Evolutionary conservation across 2,329 filamentous ascomycete species (phyloP).

Genomic region (Periconia sp.): DNA sequence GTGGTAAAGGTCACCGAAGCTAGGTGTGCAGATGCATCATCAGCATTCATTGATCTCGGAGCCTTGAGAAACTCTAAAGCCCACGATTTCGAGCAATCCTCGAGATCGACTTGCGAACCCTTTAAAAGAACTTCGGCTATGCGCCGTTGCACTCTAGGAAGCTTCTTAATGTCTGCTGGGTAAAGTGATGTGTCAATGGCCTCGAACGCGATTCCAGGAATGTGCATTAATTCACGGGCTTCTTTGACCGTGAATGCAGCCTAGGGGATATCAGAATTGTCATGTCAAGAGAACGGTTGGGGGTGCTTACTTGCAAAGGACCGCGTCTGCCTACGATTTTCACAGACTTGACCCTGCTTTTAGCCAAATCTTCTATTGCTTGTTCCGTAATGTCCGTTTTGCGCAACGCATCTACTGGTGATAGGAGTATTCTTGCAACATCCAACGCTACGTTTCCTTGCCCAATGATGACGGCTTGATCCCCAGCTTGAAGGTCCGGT

Average conservation of each 20-base stretch:
- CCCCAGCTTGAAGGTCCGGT: conserved; percentile 75
- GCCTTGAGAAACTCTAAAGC: conserved; percentile 85
- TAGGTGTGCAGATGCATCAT: conserved; percentile 57
- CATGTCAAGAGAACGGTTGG: too few species aligned
- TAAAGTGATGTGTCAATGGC: conserved; percentile 71
- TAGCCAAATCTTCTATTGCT: conserved; percentile 74
- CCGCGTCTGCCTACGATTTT: conserved; percentile 89
- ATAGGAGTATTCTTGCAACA: conserved; percentile 85
- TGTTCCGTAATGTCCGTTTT: conserved; percentile 89
- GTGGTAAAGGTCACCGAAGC: conserved; percentile 72
- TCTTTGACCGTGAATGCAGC: conserved; percentile 97
- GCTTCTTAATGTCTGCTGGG: conserved; percentile 68
- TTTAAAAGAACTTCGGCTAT: conserved; percentile 82
- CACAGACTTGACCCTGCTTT: conserved; percentile 78
- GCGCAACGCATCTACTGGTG: conserved; percentile 72
- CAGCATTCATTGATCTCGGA: conserved; percentile 70
- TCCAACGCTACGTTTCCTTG: conserved; percentile 97
- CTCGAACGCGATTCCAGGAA: conserved; percentile 74
- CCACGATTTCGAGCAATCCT: conserved; percentile 71
- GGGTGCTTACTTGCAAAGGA: conserved; percentile 73
- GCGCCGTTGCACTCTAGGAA: conserved; percentile 77
- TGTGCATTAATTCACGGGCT: conserved; percentile 81
- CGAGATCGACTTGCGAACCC: conserved; percentile 63
- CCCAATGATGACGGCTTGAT: conserved; percentile 86
- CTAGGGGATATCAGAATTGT: conserved; percentile 52